phyloP scores from a whole-genome alignment of 805 yeast genomes.

The Grigorovia humatica region DNA sequence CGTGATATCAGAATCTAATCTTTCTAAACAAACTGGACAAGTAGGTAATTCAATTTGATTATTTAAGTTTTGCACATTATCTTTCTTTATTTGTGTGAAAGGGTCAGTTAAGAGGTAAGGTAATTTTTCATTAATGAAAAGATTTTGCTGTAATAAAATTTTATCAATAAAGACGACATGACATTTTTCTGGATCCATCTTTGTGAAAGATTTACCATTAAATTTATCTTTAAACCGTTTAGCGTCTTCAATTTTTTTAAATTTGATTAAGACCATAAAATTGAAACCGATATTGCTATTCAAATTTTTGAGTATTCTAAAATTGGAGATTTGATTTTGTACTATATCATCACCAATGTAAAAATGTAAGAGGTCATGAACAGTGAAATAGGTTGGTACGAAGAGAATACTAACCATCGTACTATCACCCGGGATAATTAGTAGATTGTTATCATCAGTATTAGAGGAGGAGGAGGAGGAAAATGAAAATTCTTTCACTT shows the following conservation, averaged over 20 bases:
- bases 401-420: conserved; percentile 74
- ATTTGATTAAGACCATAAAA: conserved; percentile 70
- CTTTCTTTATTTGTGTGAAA: conserved; percentile 36
- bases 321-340: conserved; percentile 49
- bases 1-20: conserved; percentile 71
- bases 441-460: conserved; percentile 8
- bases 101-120: conserved; percentile 71
- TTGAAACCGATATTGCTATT: conserved; percentile 41
- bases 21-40: conserved; percentile 85
- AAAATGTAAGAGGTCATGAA: conserved; percentile 72
- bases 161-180: conserved; percentile 63
- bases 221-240: conserved; percentile 52
- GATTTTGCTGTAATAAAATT: conserved; percentile 34
- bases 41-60: conserved; percentile 61
- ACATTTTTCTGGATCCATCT: conserved; percentile 84
- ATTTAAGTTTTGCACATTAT: conserved; percentile 10
- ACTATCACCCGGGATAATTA: conserved; percentile 39
- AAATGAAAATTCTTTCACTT: too few species aligned
- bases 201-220: conserved; percentile 68
- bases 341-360: conserved; percentile 50
- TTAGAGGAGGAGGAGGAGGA: not conserved
- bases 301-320: conserved; percentile 59
- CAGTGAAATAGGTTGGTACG: conserved; percentile 78
- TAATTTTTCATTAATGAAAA: conserved; percentile 24
- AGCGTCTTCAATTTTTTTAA: conserved; percentile 45